Conservation (phyloP, 176 grass and related monocot species). For the Phoenix roebelenii region DNA sequence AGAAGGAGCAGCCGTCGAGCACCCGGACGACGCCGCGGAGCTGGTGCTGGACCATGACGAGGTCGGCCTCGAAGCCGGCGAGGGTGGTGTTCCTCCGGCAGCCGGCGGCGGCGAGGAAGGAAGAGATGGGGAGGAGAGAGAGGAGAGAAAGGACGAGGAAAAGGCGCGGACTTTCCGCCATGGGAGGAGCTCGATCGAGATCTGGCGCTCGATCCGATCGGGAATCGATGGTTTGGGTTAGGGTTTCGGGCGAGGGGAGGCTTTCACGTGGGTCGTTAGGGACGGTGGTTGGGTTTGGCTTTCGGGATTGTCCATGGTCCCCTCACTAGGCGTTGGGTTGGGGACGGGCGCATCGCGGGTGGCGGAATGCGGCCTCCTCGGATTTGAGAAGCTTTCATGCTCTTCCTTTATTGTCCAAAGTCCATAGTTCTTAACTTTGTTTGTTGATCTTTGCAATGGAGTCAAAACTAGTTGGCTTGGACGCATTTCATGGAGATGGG, state of each 20-base stretch:
- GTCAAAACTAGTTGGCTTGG: no score
- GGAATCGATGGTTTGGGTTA: background rate
- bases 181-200: conserved; percentile 13
- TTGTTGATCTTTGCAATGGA: no score
- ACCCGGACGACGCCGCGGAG: conserved; percentile 64
- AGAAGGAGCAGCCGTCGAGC: conserved; percentile 83
- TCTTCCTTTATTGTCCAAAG: no score
- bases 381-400: no score
- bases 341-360: no score
- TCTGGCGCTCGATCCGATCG: background rate
- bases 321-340: no score
- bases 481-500: no score
- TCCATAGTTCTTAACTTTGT: no score
- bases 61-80: conserved; percentile 44
- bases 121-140: conserved; percentile 18
- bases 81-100: conserved; percentile 53
- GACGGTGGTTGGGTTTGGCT: no score
- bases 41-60: conserved; percentile 85
- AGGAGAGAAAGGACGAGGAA: conserved; percentile 7
- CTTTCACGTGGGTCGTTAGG: background rate
- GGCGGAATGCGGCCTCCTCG: no score
- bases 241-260: background rate
- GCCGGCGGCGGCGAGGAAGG: background rate
- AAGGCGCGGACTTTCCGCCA: conserved; percentile 18
- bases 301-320: no score